These are phyloP conservation scores for Coprinopsis cinerea DNA, from an alignment of 768 basidiomycete species.

Conservation along the genomic window DNA sequence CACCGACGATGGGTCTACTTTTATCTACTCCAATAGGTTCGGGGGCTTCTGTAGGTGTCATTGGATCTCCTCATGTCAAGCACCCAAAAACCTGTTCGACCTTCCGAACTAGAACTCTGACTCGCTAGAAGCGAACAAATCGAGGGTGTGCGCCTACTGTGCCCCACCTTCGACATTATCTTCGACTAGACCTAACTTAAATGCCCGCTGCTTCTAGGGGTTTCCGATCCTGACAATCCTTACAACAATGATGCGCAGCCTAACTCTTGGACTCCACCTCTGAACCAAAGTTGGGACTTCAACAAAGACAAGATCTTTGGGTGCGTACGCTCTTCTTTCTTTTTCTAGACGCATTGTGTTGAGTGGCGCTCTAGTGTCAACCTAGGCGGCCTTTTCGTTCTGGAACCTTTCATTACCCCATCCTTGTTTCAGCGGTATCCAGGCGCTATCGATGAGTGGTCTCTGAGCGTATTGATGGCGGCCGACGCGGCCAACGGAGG, in stretches of 20 bases:
- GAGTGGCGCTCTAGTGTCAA: conserved; percentile 51
- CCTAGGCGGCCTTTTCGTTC: conserved; percentile 70
- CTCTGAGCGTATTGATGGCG: conserved; percentile 57
- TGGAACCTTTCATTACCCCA: conserved; percentile 70
- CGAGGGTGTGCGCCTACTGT: neutral
- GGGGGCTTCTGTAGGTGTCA: conserved; percentile 62
- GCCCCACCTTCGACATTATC: neutral
- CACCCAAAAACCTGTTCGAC: neutral
- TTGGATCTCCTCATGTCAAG: neutral
- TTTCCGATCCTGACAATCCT: conserved; percentile 64
- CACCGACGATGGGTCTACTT: conserved; percentile 60
- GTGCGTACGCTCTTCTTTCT: conserved; percentile 27
- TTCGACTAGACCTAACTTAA: neutral
- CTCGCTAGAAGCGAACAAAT: neutral
- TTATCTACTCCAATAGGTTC: conserved; percentile 76
- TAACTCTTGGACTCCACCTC: conserved; percentile 75
- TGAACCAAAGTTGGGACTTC: conserved; percentile 73
- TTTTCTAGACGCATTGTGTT: neutral
- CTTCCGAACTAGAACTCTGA: neutral
- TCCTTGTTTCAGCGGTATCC: conserved; percentile 63
- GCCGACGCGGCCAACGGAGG: conserved; percentile 44
- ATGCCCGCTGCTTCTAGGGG: conserved; percentile 37
- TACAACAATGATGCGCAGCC: conserved; percentile 69
- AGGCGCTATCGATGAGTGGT: conserved; percentile 67
- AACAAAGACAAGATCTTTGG: conserved; percentile 56